Evolutionary conservation across 257 asterid genomes (phyloP).

Genomic region (Salvia hispanica): DNA sequence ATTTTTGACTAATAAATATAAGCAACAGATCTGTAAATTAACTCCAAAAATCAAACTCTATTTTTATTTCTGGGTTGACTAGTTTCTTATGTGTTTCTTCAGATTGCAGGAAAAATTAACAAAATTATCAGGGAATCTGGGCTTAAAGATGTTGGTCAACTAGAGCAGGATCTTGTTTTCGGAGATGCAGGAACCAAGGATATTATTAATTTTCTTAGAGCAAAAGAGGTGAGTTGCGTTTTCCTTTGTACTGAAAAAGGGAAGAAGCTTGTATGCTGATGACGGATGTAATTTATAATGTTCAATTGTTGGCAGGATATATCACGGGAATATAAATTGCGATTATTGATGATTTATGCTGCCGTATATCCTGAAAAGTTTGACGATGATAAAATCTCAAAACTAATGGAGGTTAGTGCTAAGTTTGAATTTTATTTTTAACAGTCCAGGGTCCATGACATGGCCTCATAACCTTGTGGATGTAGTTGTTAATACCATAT

Average conservation of each 20-base stretch:
- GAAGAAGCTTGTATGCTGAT: slow-evolving; percentile 18
- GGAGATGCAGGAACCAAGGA: slow-evolving; percentile 99
- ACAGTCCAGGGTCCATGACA: not conserved
- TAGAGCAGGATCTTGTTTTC: slow-evolving; percentile 96
- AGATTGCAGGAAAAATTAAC: slow-evolving; percentile 95
- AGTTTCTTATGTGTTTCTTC: slow-evolving; percentile 31
- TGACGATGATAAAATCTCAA: slow-evolving; percentile 82
- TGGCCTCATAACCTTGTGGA: not conserved
- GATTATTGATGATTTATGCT: slow-evolving; percentile 96
- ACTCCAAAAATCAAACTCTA: not conserved
- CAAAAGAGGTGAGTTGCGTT: slow-evolving; percentile 57
- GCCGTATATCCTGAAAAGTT: slow-evolving; percentile 91
- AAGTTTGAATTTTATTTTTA: not conserved
- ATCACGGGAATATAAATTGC: slow-evolving; percentile 83
- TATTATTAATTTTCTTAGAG: slow-evolving; percentile 76
- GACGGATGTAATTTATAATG: slow-evolving; percentile 20
- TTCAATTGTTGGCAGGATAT: slow-evolving; percentile 63
- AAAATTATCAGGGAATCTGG: slow-evolving; percentile 74
- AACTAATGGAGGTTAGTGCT: slow-evolving; percentile 80
- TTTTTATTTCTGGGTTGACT: not conserved
- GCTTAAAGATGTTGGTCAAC: slow-evolving; percentile 89
- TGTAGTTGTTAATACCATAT: not conserved
- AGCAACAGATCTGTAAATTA: slow-evolving; percentile 4
- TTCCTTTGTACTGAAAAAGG: slow-evolving; percentile 20
- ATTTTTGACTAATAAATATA: not conserved